Conservation (phyloP, 257 asterid species). For the Solanum pimpinellifolium region DNA sequence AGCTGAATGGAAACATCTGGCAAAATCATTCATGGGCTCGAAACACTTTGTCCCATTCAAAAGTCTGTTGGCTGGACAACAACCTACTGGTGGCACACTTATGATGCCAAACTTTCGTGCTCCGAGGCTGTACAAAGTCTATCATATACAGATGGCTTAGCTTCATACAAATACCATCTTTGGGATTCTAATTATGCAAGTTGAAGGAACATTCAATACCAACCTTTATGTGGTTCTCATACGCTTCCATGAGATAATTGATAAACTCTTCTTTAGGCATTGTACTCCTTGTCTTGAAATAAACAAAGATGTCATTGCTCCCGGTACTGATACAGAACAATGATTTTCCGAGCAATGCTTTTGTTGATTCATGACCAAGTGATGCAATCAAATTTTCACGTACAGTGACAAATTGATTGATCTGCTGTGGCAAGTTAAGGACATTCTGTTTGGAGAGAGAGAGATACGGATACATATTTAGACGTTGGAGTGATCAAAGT, state of each 20-base stretch:
- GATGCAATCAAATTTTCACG: slow-evolving; percentile 17
- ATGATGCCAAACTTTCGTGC: slow-evolving; percentile 64
- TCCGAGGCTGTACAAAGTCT: slow-evolving; percentile 56
- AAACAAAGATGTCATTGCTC: slow-evolving; percentile 60
- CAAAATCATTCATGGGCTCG: slow-evolving; percentile 34
- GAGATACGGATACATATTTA: background rate
- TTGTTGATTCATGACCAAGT: slow-evolving; percentile 25
- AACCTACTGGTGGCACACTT: slow-evolving; percentile 57
- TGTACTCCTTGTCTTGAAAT: slow-evolving; percentile 26
- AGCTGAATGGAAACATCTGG: slow-evolving; percentile 33
- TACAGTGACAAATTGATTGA: slow-evolving; percentile 33
- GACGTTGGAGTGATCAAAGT: background rate
- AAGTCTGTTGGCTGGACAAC: slow-evolving; percentile 59
- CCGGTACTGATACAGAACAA: slow-evolving; percentile 55
- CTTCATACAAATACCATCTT: background rate
- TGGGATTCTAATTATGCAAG: background rate
- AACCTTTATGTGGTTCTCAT: slow-evolving; percentile 39
- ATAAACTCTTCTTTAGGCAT: slow-evolving; percentile 18
- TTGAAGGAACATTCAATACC: background rate
- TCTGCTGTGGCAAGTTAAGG: slow-evolving; percentile 50
- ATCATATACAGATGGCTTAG: background rate
- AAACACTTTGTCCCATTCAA: slow-evolving; percentile 35
- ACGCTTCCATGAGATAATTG: slow-evolving; percentile 23
- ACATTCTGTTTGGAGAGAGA: slow-evolving; percentile 24
- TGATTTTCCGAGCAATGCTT: slow-evolving; percentile 27